Percentiles rank a stretch among this genome's conserved stretches.
phyloP scores from a whole-genome alignment of 495 filamentous ascomycete genomes.

The Penicillium nucicola region DNA sequence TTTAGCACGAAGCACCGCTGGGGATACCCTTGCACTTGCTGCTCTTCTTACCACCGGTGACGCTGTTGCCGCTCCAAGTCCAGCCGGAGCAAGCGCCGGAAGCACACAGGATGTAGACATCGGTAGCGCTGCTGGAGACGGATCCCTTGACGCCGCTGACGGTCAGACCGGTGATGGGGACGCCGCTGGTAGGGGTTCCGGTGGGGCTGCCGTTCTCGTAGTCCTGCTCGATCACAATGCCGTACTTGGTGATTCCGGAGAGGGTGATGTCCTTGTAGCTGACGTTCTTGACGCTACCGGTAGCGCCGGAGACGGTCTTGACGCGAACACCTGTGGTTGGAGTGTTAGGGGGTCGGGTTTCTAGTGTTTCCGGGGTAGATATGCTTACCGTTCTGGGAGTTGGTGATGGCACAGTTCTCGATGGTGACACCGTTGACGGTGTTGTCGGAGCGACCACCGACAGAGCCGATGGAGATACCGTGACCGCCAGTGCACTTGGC shows the following conservation, averaged over 20 bases:
- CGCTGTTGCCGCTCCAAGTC: slow-evolving; percentile 32
- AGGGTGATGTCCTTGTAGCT: slow-evolving; percentile 41
- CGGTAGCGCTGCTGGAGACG: slow-evolving; percentile 20
- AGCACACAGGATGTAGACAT: slow-evolving; percentile 52
- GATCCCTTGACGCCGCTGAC: slow-evolving; percentile 44
- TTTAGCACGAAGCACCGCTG: slow-evolving; percentile 18
- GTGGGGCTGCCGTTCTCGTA: slow-evolving; percentile 49
- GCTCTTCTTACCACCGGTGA: slow-evolving; percentile 36
- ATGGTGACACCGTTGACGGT: no score
- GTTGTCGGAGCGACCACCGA: slow-evolving; percentile 30
- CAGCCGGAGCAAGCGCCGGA: slow-evolving; percentile 43
- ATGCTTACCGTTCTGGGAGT: slow-evolving; percentile 8
- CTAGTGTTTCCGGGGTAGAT: no score
- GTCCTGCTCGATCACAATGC: slow-evolving; percentile 47
- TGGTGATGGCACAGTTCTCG: slow-evolving; percentile 30
- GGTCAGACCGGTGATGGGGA: slow-evolving; percentile 35
- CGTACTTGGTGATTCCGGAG: slow-evolving; percentile 41
- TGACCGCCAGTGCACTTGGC: slow-evolving; percentile 40
- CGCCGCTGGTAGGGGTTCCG: slow-evolving; percentile 42
- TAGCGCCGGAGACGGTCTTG: slow-evolving; percentile 36
- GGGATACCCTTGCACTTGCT: slow-evolving; percentile 41
- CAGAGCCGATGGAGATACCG: slow-evolving; percentile 45
- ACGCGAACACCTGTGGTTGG: no score
- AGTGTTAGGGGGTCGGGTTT: no score
- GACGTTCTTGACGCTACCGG: slow-evolving; percentile 15